phyloP scores from a whole-genome alignment of 768 basidiomycete genomes.

The Collybia mongolica region DNA sequence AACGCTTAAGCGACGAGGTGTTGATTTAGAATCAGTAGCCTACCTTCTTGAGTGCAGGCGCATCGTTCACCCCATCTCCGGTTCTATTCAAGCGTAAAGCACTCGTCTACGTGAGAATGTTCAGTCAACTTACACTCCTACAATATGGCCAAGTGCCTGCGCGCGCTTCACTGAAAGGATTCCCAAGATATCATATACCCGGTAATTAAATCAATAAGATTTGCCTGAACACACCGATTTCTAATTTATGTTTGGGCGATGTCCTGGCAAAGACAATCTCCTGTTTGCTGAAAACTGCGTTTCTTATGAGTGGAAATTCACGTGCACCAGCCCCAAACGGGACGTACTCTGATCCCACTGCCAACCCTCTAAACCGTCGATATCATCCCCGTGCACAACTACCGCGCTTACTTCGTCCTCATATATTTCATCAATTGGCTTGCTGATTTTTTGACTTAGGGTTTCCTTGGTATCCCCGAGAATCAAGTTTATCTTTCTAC shows the following conservation, averaged over 20 bases:
- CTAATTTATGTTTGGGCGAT: slow-evolving; percentile 71
- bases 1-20: neutral
- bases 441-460: slow-evolving; percentile 52
- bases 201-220: too few relatives aligned
- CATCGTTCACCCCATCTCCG: slow-evolving; percentile 73
- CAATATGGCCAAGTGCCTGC: slow-evolving; percentile 68
- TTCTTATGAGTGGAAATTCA: slow-evolving; percentile 2
- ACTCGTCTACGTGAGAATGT: neutral
- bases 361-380: slow-evolving; percentile 66
- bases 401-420: slow-evolving; percentile 69
- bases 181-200: neutral
- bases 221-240: slow-evolving; percentile 49
- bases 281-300: slow-evolving; percentile 59
- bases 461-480: slow-evolving; percentile 65
- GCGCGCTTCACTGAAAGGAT: slow-evolving; percentile 58
- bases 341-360: slow-evolving; percentile 71
- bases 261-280: slow-evolving; percentile 75
- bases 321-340: neutral
- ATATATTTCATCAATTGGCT: slow-evolving; percentile 56
- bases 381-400: slow-evolving; percentile 68
- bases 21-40: neutral
- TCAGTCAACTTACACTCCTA: slow-evolving; percentile 55
- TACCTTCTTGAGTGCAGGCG: slow-evolving; percentile 65
- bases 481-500: slow-evolving; percentile 70
- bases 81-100: slow-evolving; percentile 35